These are phyloP conservation scores for Epicoccum nigrum DNA, from an alignment of 2,329 filamentous ascomycete species.

Conservation along the genomic window DNA sequence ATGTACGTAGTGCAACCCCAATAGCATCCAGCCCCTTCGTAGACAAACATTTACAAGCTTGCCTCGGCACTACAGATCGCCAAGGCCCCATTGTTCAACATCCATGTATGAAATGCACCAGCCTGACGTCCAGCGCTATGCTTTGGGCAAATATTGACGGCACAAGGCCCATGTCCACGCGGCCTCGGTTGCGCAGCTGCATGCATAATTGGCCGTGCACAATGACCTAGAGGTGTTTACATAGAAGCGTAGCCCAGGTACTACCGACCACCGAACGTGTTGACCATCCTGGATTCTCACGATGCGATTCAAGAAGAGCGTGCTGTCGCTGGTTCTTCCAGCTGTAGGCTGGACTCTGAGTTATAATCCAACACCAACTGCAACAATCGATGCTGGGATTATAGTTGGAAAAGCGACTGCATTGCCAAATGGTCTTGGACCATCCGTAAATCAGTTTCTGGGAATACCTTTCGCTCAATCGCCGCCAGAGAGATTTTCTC, in stretches of 20 bases:
- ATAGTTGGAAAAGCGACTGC: slow-evolving; percentile 36
- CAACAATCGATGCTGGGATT: slow-evolving; percentile 31
- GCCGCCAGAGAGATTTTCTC: slow-evolving; percentile 35
- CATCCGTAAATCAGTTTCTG: slow-evolving; percentile 37
- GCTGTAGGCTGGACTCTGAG: neutral
- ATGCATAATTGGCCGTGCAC: neutral
- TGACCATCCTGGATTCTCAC: neutral
- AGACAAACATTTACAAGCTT: neutral
- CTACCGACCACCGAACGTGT: neutral
- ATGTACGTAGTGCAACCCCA: too few species aligned
- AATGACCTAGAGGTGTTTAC: neutral
- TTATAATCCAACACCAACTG: slow-evolving; percentile 26
- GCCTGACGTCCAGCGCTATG: slow-evolving; percentile 1
- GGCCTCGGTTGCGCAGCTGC: slow-evolving; percentile 1
- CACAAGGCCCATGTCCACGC: neutral
- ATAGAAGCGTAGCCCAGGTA: neutral
- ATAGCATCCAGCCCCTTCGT: too few species aligned
- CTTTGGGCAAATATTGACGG: slow-evolving; percentile 7
- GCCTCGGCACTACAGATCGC: slow-evolving; percentile 5
- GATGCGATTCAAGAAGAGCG: slow-evolving; percentile 1
- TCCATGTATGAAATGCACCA: slow-evolving; percentile 2
- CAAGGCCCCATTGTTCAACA: too few species aligned
- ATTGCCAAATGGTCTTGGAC: slow-evolving; percentile 23
- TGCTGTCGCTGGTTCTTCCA: slow-evolving; percentile 1
- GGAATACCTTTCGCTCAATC: slow-evolving; percentile 39